Evolutionary conservation across 2,329 filamentous ascomycete genomes (phyloP), one percentile per base, ranked within the genome.

Genomic region (Aspergillus texensis): DNA sequence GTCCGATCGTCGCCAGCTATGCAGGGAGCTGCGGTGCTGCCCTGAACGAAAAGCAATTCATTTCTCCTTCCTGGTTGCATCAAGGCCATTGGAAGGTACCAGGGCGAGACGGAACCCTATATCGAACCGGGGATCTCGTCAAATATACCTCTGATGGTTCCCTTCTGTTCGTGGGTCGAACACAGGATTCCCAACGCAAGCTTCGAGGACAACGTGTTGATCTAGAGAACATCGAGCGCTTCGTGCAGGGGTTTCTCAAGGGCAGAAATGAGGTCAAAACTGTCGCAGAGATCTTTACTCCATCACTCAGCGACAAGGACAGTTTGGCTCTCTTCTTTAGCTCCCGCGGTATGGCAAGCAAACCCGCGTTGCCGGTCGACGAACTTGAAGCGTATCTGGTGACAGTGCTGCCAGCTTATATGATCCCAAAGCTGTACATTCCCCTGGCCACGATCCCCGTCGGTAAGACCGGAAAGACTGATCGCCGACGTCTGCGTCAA

Each of bases 171-270:
- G 5, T 64, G 1, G 59, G 62, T 8, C 62, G 62, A 36, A 58
- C 1, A 4, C 45, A 54, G 53, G 62, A 63, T 8, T 54, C 62
- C 3, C 62, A 63, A 34, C 54, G 61, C 6, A 64, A 64, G 24
- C 16, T 64, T 4, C 56, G 53, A 21, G 62, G 62, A 28, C 48
- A 62, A 30, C 59, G 62, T 6, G 21, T 62, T 26, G 62, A 64
- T n/a, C 41, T 62, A 34, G 59, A 32, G 3, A 59, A 64, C n/a
- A 39, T 64, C 6, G 59, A 64, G 52, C 21, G 56, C 30, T 43
- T 56, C n/a, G 32, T 57, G 10, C 46, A 32, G 26, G 24, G n/a
- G 4, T 36, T 55, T 32, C 50, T 60, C 48, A 55, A 60, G 26
- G 24, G 24, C 26, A 1, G 21, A 11, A 26, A 48, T 46, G 12